Evolutionary conservation across 495 filamentous ascomycete genomes (phyloP).

Genomic region (Xylona heveae): DNA sequence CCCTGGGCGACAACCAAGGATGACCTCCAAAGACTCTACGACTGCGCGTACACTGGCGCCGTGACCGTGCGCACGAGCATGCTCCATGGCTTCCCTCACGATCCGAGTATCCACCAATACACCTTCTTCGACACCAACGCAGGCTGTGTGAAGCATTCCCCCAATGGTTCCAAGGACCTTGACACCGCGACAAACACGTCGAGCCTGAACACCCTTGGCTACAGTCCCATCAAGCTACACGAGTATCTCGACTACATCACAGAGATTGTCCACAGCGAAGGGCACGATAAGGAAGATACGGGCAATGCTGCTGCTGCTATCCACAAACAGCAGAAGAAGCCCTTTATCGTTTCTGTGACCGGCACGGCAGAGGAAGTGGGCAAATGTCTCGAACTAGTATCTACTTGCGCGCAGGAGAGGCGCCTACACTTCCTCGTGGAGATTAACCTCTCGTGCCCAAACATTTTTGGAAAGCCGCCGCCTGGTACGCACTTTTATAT

Average conservation of each 20-base stretch:
- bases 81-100: conserved; percentile 33
- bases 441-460: conserved; percentile 54
- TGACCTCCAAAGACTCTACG: conserved; percentile 33
- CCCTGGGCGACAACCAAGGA: conserved; percentile 44
- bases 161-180: neutral
- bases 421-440: conserved; percentile 24
- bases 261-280: conserved; percentile 7
- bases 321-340: conserved; percentile 16
- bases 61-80: conserved; percentile 48
- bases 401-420: conserved; percentile 3
- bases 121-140: conserved; percentile 17
- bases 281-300: too few relatives aligned
- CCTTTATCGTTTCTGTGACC: conserved; percentile 50
- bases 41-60: conserved; percentile 37
- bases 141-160: conserved; percentile 4
- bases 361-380: conserved; percentile 28
- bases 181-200: conserved; percentile 7
- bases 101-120: conserved; percentile 21
- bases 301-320: neutral
- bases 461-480: conserved; percentile 42
- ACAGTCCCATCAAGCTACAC: conserved; percentile 17
- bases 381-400: conserved; percentile 18
- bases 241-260: conserved; percentile 15
- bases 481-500: conserved; percentile 16
- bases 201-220: conserved; percentile 22